phyloP scores from a whole-genome alignment of 2,329 filamentous ascomycete genomes.

The Penicillium sp. region DNA sequence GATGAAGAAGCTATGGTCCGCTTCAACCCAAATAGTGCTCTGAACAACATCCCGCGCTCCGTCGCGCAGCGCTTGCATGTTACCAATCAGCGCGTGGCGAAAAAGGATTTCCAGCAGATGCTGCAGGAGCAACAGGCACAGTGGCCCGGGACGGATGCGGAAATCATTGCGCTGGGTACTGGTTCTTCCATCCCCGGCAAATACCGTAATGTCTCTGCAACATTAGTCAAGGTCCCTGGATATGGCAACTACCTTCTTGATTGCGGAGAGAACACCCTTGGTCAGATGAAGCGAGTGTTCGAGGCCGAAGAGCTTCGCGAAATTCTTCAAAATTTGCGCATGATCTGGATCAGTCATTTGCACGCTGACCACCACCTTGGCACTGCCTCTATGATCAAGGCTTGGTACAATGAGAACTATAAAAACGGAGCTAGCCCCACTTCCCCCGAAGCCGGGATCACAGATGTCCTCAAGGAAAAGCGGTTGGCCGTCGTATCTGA shows the following conservation, averaged over 20 bases:
- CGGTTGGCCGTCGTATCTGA: constrained; percentile 70
- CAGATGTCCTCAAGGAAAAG: constrained; percentile 43
- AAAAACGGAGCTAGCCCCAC: constrained; percentile 42
- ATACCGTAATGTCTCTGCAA: constrained; percentile 92
- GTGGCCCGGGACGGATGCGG: constrained; percentile 72
- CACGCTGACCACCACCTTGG: constrained; percentile 97
- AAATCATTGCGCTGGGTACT: constrained; percentile 86
- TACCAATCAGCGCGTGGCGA: constrained; percentile 30
- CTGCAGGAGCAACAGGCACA: constrained; percentile 56
- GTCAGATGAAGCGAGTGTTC: constrained; percentile 78
- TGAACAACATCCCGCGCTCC: constrained; percentile 29
- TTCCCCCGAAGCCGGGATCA: constrained; percentile 37
- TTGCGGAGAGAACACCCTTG: constrained; percentile 87
- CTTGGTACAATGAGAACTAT: constrained; percentile 68
- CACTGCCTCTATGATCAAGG: constrained; percentile 74
- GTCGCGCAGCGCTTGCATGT: constrained; percentile 32
- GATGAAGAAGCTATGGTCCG: constrained; percentile 29
- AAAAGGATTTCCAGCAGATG: constrained; percentile 34
- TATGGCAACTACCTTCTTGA: constrained; percentile 89
- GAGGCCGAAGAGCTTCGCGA: constrained; percentile 63
- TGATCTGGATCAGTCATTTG: constrained; percentile 91
- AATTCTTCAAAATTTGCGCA: constrained; percentile 76
- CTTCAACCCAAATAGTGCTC: constrained; percentile 26
- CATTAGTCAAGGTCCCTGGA: constrained; percentile 79
- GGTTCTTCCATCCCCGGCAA: constrained; percentile 89